Percentiles rank a stretch among this genome's conserved stretches.
These are phyloP conservation scores for Sporothrix phasma DNA, from an alignment of 2,329 filamentous ascomycete genomes.

Conservation along the genomic window DNA sequence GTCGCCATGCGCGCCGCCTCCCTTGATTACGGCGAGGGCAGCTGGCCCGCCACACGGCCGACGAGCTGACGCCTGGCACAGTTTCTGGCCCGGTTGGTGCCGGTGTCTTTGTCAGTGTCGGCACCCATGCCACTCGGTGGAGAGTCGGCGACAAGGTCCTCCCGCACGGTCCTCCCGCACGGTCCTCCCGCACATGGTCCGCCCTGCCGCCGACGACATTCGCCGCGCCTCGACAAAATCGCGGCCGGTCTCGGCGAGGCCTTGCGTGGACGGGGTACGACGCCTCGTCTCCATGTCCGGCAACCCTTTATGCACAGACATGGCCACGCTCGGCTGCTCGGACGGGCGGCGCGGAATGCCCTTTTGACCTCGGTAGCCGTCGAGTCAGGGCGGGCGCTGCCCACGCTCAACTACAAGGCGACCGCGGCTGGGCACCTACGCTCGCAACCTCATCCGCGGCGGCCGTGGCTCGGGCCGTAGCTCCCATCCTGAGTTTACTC, in stretches of 20 bases:
- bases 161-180: not conserved
- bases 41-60: constrained; percentile 21
- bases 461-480: no score
- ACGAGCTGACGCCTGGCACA: constrained; percentile 32
- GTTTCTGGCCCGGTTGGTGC: constrained; percentile 45
- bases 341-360: no score
- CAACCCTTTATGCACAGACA: no score
- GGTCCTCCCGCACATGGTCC: constrained; percentile 1
- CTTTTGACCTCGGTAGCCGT: no score
- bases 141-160: constrained; percentile 29
- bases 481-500: no score
- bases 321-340: no score
- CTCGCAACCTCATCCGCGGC: no score
- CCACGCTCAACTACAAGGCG: no score
- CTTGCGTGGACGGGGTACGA: no score
- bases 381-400: no score
- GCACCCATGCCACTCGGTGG: constrained; percentile 36
- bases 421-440: no score
- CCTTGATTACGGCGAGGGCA: constrained; percentile 43
- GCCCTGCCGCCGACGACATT: constrained; percentile 17
- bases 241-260: not conserved
- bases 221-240: constrained; percentile 59
- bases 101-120: constrained; percentile 41
- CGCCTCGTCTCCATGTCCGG: no score
- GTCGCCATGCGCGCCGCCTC: constrained; percentile 50